Base-by-base conservation (phyloP, 768 basidiomycete genomes). In the Lentinula boryana region DNA sequence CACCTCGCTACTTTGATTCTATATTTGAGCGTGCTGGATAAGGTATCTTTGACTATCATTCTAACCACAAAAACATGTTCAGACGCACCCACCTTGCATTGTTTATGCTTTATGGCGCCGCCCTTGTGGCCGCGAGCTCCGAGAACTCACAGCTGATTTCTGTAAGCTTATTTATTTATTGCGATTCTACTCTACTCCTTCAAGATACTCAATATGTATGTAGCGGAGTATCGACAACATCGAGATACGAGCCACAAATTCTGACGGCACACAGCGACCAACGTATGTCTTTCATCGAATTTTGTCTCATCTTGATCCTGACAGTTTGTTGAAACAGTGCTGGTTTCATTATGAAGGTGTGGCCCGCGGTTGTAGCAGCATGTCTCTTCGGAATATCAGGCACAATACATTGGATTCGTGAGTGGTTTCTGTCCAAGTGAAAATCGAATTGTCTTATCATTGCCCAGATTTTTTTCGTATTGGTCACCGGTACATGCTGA, bases 331-430 rank as follows among this genome's bases (percentile, higher is more conserved):
- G 5, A 48, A 48, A 48, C 21, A 63, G 62, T 40, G 62, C 31
- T 10, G 62, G 62, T 8, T 63, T 59, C 32, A 35, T 63, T 7
- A 41, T 58, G 21, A 49, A 65, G 60, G 62, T 56, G 56, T 32
- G 41, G 31, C 65, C 60, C 4, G 62, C 65, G 2, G 50, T 36
- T 12, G 36, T 64, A 13, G 65, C 38, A 8, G 13, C 63, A 7
- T 16, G 27, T 18, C 21, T 66, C 1, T 67, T 58, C 53, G 62
- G 38, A 15, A 32, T 59, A 27, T 62, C 62, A n/a, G 61, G 52
- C 9, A 2, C 56, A 4, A 9, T 65, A 13, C 58, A 63, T 40
- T 67, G 62, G 62, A 55, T 60, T n/a, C 62, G 66, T 67, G 33
- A 32, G 65, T 56, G 27, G 27, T 16, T 54, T 16, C 13, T 12